Evolutionary conservation across 208 protist species (phyloP).

Genomic region (Acanthamoeba royreba): DNA sequence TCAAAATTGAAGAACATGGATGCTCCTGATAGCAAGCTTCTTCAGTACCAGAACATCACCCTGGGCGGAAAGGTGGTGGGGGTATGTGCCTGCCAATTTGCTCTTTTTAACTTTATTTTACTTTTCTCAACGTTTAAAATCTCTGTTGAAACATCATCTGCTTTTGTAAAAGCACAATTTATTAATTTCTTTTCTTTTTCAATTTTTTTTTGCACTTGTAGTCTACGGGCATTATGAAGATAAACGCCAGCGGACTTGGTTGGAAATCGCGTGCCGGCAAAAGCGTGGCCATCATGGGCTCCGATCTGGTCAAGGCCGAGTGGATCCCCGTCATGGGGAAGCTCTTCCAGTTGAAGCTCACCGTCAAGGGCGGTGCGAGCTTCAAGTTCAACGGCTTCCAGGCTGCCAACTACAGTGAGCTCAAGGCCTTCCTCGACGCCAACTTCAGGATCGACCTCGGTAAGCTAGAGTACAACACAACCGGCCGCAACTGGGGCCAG

Average conservation of each 20-base stretch:
- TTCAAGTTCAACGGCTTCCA: conserved; percentile 67
- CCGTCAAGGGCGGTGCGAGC: conserved; percentile 51
- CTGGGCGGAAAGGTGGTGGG: not conserved
- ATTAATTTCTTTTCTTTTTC: not conserved
- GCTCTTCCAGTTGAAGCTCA: conserved; percentile 58
- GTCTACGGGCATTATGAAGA: not conserved
- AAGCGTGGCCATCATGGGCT: not conserved
- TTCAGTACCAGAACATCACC: conserved; percentile 7
- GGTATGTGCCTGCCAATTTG: not conserved
- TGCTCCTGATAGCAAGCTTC: not conserved
- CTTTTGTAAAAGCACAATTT: not conserved
- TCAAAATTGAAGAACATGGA: not conserved
- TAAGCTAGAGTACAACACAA: conserved; percentile 40
- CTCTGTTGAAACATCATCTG: not conserved
- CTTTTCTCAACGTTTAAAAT: not conserved
- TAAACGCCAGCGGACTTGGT: not conserved
- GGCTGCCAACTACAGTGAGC: conserved; percentile 13
- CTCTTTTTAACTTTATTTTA: not conserved
- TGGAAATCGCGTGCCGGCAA: not conserved
- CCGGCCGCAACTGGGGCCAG: conserved; percentile 69
- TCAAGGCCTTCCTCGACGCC: conserved; percentile 27
- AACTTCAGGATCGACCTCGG: conserved; percentile 52
- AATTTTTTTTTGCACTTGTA: not conserved
- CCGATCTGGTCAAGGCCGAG: not conserved
- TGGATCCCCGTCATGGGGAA: conserved; percentile 58